Percentiles rank a stretch among this genome's conserved stretches.
phyloP scores from a whole-genome alignment of 2,329 filamentous ascomycete species.

The Fusarium lyarnte region DNA sequence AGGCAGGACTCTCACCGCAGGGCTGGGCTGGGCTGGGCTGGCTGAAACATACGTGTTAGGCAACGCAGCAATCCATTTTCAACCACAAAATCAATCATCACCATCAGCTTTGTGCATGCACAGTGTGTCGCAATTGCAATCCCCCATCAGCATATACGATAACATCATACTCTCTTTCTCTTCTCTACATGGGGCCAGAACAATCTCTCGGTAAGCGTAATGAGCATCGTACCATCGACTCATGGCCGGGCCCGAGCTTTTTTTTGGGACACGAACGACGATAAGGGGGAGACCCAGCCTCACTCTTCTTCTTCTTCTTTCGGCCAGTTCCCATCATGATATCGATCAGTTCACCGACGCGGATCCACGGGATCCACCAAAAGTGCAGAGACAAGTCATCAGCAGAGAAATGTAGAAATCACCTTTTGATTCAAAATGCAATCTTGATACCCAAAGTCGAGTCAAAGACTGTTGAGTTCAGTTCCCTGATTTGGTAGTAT shows the following conservation, averaged over 20 bases:
- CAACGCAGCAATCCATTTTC: slow-evolving; percentile 9
- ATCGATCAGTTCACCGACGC: slow-evolving; percentile 28
- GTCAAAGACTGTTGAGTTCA: not conserved
- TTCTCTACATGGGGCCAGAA: slow-evolving; percentile 4
- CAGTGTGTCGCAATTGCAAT: slow-evolving; percentile 22
- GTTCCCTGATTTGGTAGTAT: not conserved
- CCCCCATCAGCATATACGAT: not conserved
- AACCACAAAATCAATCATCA: not conserved
- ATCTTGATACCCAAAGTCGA: not conserved
- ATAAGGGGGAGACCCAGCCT: slow-evolving; percentile 22
- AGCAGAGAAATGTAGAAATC: slow-evolving; percentile 6
- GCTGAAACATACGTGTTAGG: slow-evolving; percentile 25
- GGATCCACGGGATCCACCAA: slow-evolving; percentile 19
- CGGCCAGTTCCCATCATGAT: slow-evolving; percentile 9
- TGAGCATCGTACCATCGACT: slow-evolving; percentile 31
- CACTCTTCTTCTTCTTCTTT: slow-evolving; percentile 7
- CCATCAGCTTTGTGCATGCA: slow-evolving; percentile 3
- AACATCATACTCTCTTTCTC: not conserved
- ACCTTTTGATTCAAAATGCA: not conserved
- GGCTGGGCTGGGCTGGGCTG: slow-evolving; percentile 28
- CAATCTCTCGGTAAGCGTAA: slow-evolving; percentile 16
- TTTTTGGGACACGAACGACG: slow-evolving; percentile 13
- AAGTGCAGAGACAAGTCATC: slow-evolving; percentile 8
- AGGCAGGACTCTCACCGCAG: slow-evolving; percentile 1
- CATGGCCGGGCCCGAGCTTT: slow-evolving; percentile 30